These are phyloP conservation scores for Psilocybe cubensis DNA, from an alignment of 768 basidiomycete species.

Conservation along the genomic window DNA sequence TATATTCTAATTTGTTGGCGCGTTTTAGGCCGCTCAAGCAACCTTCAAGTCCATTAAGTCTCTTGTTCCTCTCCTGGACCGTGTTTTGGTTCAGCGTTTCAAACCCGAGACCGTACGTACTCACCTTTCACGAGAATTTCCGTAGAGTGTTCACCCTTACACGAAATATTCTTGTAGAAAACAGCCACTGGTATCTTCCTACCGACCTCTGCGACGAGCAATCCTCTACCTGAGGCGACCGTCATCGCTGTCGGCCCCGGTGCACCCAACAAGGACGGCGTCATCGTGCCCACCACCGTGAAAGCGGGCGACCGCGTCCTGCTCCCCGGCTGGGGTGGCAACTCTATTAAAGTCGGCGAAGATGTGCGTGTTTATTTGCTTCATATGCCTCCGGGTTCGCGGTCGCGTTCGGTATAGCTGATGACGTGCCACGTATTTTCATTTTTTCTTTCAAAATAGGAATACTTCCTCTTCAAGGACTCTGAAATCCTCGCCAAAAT, in stretches of 20 bases:
- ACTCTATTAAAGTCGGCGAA: slow-evolving; percentile 93
- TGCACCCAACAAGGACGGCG: slow-evolving; percentile 86
- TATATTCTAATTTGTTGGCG: not conserved
- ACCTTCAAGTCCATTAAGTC: slow-evolving; percentile 96
- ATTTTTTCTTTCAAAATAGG: too few species aligned
- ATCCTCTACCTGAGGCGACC: slow-evolving; percentile 5
- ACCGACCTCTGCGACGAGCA: slow-evolving; percentile 61
- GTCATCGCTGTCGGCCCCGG: slow-evolving; percentile 84
- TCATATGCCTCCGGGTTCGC: not conserved
- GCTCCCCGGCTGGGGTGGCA: slow-evolving; percentile 96
- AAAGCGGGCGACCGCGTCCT: slow-evolving; percentile 92
- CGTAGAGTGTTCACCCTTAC: not conserved
- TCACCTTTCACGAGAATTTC: slow-evolving; percentile 27
- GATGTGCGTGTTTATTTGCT: slow-evolving; percentile 62
- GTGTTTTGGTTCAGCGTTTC: slow-evolving; percentile 96
- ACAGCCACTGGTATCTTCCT: slow-evolving; percentile 97
- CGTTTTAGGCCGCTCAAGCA: slow-evolving; percentile 73
- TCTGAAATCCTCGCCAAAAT: slow-evolving; percentile 96
- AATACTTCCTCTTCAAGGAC: slow-evolving; percentile 95
- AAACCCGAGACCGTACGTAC: slow-evolving; percentile 90
- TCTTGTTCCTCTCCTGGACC: slow-evolving; percentile 90
- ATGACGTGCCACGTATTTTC: slow-evolving; percentile 12
- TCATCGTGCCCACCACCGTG: slow-evolving; percentile 73
- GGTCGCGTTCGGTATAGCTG: not conserved
- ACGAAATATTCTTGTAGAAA: slow-evolving; percentile 40